Percentiles rank a stretch among this genome's conserved stretches.
Evolutionary conservation across 495 filamentous ascomycete genomes (phyloP).

Genomic region (Evansstolkia leycettana): DNA sequence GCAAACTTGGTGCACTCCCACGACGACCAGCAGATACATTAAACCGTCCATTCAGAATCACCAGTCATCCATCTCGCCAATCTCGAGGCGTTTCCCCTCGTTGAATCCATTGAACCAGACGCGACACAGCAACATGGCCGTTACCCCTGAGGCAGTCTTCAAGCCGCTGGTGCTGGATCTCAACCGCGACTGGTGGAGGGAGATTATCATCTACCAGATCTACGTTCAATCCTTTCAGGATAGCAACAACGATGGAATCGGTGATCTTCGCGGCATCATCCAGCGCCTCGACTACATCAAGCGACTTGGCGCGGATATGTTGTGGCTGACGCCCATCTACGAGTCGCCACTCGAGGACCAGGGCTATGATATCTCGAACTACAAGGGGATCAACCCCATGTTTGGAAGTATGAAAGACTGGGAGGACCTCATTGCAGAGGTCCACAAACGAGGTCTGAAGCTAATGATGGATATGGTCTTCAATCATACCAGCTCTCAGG

Average conservation of each 20-base stretch:
- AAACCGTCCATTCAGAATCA: neutral
- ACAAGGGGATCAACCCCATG: slow-evolving; percentile 37
- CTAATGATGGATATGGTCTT: slow-evolving; percentile 45
- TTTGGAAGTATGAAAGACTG: slow-evolving; percentile 46
- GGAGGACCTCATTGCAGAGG: slow-evolving; percentile 34
- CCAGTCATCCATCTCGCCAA: neutral
- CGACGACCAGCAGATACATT: neutral
- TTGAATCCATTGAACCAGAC: neutral
- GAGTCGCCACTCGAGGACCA: slow-evolving; percentile 36
- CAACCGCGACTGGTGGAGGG: slow-evolving; percentile 15
- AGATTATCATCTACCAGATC: slow-evolving; percentile 17
- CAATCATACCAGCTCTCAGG: slow-evolving; percentile 38
- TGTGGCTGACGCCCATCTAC: slow-evolving; percentile 55
- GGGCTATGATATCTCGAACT: slow-evolving; percentile 48
- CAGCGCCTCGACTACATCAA: slow-evolving; percentile 48
- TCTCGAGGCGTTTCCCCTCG: neutral
- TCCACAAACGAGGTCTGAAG: slow-evolving; percentile 40
- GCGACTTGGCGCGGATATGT: slow-evolving; percentile 42
- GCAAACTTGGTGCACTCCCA: neutral
- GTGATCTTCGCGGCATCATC: slow-evolving; percentile 52
- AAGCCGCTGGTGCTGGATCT: slow-evolving; percentile 1
- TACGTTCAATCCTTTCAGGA: slow-evolving; percentile 40
- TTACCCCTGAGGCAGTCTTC: neutral
- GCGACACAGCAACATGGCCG: neutral
- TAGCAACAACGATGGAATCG: slow-evolving; percentile 49